Evolutionary conservation across 176 grass and related monocot genomes (phyloP), one percentile per base, ranked within the genome.

Genomic region (Phyllostachys edulis): DNA sequence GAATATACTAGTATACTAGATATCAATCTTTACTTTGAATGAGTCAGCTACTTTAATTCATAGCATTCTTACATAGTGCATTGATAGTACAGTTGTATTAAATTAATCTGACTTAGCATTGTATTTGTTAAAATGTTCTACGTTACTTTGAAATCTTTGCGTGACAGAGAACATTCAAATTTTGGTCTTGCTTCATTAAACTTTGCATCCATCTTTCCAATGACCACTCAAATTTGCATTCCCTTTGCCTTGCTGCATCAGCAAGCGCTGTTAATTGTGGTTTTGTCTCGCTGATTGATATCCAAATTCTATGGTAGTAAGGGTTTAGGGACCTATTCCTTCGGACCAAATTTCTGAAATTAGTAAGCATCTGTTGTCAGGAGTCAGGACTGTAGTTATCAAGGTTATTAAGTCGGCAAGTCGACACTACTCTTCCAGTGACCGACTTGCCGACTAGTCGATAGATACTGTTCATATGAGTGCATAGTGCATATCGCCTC

Each of bases 11-110:
- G 71, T 68, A 52, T 37, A 45, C 20, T 4, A 13, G 27, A 71
- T 82, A 41, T 9, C 59, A 47, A 55, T 57, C 29, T 38, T 73
- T 75, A 70, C 40, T 63, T 76, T 80, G 73, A 75, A 80, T 68
- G 50, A 52, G 50, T 85, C 69, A 39, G 69, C 9, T 75, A 16
- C 3, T 76, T 32, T 29, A 75, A 23, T 51, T 51, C 52, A 13
- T 81, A 20, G 9, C 27, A 17, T 20, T 13, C 54, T 67, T 26
- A 23, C 45, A 44, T 34, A 45, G 24, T 34, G 6, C 14, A 56
- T 36, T 36, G 17, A 54, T 74, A 17, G 6, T 73, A 23, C 8
- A 66, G 50, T 9, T 80, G 23, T 42, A 66, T 26, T 44, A 71
- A 65, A 66, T 44, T 59, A 39, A 71, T 67, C n/a, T 55, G 42